Conservation (phyloP, 2,329 filamentous ascomycete genomes). For the Calonectria montana region DNA sequence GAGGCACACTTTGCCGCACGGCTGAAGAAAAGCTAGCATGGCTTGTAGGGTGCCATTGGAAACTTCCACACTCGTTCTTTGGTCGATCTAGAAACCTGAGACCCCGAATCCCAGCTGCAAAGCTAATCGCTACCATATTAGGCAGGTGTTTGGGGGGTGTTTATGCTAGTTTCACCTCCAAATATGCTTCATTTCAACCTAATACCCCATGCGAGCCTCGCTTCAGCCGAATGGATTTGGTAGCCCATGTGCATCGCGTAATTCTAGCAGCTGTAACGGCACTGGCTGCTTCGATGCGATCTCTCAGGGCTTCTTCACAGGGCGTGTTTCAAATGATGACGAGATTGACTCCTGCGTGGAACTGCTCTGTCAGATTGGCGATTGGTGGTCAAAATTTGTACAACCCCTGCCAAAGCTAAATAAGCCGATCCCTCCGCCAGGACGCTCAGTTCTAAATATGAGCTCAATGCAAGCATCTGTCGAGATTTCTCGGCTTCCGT, state of each 20-base stretch:
- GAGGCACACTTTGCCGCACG: neutral
- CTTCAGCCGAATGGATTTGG: neutral
- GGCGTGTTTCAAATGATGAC: too few relatives aligned
- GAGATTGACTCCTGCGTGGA: neutral
- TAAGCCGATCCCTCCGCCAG: neutral
- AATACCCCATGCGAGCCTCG: neutral
- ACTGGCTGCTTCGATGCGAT: neutral
- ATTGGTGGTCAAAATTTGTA: neutral
- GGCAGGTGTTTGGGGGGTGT: neutral
- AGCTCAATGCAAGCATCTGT: neutral
- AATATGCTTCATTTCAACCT: neutral
- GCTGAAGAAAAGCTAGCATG: neutral
- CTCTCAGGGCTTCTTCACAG: neutral
- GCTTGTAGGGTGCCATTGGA: neutral
- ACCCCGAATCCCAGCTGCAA: neutral
- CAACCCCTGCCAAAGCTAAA: neutral
- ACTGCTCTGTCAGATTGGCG: neutral
- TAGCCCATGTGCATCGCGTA: neutral
- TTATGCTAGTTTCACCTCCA: neutral
- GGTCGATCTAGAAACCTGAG: neutral
- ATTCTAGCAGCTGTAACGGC: too few relatives aligned
- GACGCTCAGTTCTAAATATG: neutral
- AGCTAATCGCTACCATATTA: neutral
- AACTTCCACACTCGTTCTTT: neutral
- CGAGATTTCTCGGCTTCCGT: neutral